phyloP scores from a whole-genome alignment of 148 eudicot species.

The Beta vulgaris region DNA sequence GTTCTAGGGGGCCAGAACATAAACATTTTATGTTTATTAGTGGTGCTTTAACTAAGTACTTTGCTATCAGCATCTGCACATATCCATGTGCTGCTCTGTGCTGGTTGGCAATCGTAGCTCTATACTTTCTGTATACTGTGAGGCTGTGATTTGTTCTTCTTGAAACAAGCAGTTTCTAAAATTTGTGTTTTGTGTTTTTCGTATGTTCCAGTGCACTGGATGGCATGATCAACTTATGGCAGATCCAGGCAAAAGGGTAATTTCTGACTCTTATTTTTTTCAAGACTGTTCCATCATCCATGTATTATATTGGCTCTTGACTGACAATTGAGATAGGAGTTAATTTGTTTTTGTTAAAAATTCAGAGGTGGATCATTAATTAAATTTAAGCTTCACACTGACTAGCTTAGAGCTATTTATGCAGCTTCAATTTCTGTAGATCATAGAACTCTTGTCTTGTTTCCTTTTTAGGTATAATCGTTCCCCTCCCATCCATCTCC shows the following conservation, averaged over 20 bases:
- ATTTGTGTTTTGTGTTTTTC: slow-evolving; percentile 1
- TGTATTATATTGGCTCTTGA: neutral
- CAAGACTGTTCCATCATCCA: neutral
- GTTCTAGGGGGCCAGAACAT: neutral
- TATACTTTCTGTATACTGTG: neutral
- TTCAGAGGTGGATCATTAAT: neutral
- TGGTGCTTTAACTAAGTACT: neutral
- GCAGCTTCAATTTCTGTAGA: neutral
- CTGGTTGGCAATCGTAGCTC: neutral
- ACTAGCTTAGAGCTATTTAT: neutral
- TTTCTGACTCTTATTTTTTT: slow-evolving; percentile 3
- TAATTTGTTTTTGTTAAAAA: neutral
- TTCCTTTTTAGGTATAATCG: too few species aligned
- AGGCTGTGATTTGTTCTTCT: neutral
- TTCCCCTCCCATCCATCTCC: neutral
- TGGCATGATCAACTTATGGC: slow-evolving; percentile 90
- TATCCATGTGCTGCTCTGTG: neutral
- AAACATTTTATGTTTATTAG: neutral
- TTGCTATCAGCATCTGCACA: neutral
- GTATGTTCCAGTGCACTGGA: slow-evolving; percentile 70
- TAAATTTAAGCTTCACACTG: neutral
- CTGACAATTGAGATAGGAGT: neutral
- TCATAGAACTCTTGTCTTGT: neutral
- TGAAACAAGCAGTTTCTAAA: slow-evolving; percentile 17
- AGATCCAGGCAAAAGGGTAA: slow-evolving; percentile 82